Base-by-base conservation (phyloP, 1,284 basidiomycete species). In the Leccinum pachyderme region DNA sequence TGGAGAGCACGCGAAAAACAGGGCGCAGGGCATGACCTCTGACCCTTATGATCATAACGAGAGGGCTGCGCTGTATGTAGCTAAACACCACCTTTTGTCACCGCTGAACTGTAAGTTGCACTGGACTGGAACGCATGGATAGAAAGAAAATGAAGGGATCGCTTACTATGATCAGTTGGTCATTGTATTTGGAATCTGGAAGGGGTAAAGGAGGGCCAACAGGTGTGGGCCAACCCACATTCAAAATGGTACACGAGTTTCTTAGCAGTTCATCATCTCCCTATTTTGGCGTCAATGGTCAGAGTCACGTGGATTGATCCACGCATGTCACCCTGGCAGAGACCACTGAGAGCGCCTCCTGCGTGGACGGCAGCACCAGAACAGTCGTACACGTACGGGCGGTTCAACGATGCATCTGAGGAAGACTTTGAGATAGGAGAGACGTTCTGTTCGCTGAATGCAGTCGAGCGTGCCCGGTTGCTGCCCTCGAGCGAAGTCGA, bases 281-380 rank as follows among this genome's bases (percentile, higher is more conserved):
- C n/a, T n/a, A n/a, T n/a, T n/a, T n/a, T n/a, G n/a, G n/a, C n/a
- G n/a, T n/a, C n/a, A n/a, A n/a, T n/a, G n/a, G 4, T 24, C 7
- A 39, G 15, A 12, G 44, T 59, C 57, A 59, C 57, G 58, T 55
- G 51, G 12, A 47, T 27, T n/a, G n/a, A n/a, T n/a, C n/a, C n/a
- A n/a, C n/a, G n/a, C 9, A n/a, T 44, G 41, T 25, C 43, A 24
- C 8, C 35, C 5, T 37, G 35, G 35, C 35, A 37, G 35, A 29
- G 31, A 13, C 15, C 25, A 44, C 43, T 77, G 13, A n/a, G n/a
- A n/a, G n/a, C n/a, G n/a, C n/a, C n/a, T n/a, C 80, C 80, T 4
- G 69, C 64, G 51, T 82, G 81, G 81, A 66, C 77, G 1, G 72
- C 82, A 24, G 80, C 81, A 1, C 74, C 75, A 4, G 81, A 82